Percentiles rank a stretch among this genome's conserved stretches.
phyloP scores from a whole-genome alignment of 805 yeast genomes.

The Cyberlindnera galapagoensis region DNA sequence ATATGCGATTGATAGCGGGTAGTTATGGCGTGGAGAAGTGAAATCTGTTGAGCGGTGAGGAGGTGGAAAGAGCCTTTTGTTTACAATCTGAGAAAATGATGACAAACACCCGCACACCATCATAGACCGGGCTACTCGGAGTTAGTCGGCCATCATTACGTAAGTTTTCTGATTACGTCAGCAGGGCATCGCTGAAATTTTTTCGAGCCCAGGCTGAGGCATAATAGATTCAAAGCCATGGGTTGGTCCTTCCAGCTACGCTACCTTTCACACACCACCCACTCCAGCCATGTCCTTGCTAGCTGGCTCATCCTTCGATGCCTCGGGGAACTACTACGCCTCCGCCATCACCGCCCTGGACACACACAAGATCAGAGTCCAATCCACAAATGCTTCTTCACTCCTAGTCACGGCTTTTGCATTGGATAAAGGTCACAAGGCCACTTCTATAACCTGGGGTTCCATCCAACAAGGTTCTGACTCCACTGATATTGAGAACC shows the following conservation, averaged over 20 bases:
- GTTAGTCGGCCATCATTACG: neutral
- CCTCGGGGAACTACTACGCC: conserved; percentile 55
- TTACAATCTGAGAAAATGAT: too few species aligned
- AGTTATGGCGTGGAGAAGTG: too few species aligned
- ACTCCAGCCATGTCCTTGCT: conserved; percentile 9
- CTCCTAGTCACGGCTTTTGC: conserved; percentile 40
- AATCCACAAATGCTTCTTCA: conserved; percentile 39
- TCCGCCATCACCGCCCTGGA: conserved; percentile 63
- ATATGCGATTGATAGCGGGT: too few species aligned
- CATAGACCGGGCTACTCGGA: too few species aligned
- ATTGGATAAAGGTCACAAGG: conserved; percentile 43
- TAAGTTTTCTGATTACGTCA: too few species aligned
- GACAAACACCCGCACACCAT: too few species aligned
- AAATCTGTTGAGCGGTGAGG: too few species aligned
- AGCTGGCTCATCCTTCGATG: conserved; percentile 41
- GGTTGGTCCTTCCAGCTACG: neutral
- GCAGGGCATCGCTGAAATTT: too few species aligned
- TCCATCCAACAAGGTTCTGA: conserved; percentile 12
- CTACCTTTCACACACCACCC: too few species aligned
- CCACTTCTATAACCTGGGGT: conserved; percentile 52
- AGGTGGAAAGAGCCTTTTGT: too few species aligned
- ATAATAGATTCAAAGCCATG: too few species aligned
- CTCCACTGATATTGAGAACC: conserved; percentile 30
- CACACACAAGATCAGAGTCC: conserved; percentile 61
- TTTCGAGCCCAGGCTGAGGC: too few species aligned